phyloP scores from a whole-genome alignment of 176 grass and related monocot species.

The Zoysia japonica region DNA sequence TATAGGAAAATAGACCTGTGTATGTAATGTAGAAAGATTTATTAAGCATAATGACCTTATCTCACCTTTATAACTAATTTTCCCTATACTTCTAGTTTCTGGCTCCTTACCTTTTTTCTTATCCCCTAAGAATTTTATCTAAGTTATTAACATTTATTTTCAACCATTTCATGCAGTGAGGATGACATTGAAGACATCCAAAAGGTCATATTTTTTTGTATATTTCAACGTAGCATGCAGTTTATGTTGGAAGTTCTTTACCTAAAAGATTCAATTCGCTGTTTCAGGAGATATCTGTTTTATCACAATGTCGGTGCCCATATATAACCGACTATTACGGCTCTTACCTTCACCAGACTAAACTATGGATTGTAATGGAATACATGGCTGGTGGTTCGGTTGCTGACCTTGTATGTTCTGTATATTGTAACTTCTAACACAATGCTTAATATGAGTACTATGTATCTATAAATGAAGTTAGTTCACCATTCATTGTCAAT shows the following conservation, averaged over 20 bases:
- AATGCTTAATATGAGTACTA: conserved; percentile 10
- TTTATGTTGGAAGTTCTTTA: conserved; percentile 25
- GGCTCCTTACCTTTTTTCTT: conserved; percentile 6
- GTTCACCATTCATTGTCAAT: conserved; percentile 16
- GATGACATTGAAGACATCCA: conserved; percentile 99
- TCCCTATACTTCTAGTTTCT: not conserved
- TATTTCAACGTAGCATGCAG: conserved; percentile 16
- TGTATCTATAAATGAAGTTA: conserved; percentile 38
- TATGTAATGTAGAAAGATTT: conserved; percentile 28
- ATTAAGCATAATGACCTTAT: conserved; percentile 11
- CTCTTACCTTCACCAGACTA: conserved; percentile 97
- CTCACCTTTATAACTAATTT: conserved; percentile 13
- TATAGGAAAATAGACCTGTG: not conserved
- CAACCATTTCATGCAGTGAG: conserved; percentile 60
- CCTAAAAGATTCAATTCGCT: conserved; percentile 41
- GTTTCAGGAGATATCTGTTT: conserved; percentile 94
- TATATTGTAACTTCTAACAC: conserved; percentile 28
- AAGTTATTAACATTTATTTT: conserved; percentile 29
- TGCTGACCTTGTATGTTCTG: conserved; percentile 86
- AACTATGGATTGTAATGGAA: conserved; percentile 98
- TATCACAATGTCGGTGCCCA: conserved; percentile 94
- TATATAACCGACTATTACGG: conserved; percentile 99
- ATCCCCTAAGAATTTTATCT: conserved; percentile 2
- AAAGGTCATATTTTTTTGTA: conserved; percentile 64
- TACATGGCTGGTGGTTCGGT: conserved; percentile 99